phyloP scores from a whole-genome alignment of 441 rosid species.

The Populus tomentosa region DNA sequence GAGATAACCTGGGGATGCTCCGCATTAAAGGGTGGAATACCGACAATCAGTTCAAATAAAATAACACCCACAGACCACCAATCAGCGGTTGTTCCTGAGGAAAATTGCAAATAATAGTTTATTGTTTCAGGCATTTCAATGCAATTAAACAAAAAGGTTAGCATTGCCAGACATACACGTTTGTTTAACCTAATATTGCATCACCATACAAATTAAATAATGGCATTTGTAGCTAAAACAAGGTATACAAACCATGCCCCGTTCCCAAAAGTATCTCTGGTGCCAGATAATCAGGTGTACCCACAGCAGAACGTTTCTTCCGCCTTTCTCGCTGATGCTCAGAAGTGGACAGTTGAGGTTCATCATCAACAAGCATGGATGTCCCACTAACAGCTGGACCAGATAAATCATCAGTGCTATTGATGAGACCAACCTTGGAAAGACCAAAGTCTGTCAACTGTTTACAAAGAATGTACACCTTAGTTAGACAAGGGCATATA shows the following conservation, averaged over 20 bases:
- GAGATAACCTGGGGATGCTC: constrained; percentile 91
- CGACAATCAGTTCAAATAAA: constrained; percentile 91
- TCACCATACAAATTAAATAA: constrained; percentile 16
- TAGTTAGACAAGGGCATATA: not conserved
- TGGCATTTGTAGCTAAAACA: constrained; percentile 24
- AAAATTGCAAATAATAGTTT: constrained; percentile 14
- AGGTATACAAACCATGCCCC: constrained; percentile 88
- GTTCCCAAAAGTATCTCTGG: constrained; percentile 99
- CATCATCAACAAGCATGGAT: constrained; percentile 84
- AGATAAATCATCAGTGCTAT: constrained; percentile 97
- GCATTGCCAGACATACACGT: not conserved
- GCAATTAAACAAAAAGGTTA: constrained; percentile 5
- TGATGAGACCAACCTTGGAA: constrained; percentile 99
- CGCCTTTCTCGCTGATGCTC: constrained; percentile 72
- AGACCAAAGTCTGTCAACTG: constrained; percentile 99
- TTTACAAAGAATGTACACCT: constrained; percentile 1
- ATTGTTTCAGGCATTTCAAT: constrained; percentile 5
- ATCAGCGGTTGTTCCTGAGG: constrained; percentile 93
- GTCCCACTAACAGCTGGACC: constrained; percentile 89
- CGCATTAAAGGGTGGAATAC: constrained; percentile 99
- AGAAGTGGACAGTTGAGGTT: constrained; percentile 52
- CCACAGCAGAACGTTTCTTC: constrained; percentile 99
- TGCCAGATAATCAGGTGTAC: constrained; percentile 99
- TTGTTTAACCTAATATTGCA: constrained; percentile 6
- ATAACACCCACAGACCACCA: constrained; percentile 99